Conservation (phyloP, 441 rosid species). For the Lepidium campestre region DNA sequence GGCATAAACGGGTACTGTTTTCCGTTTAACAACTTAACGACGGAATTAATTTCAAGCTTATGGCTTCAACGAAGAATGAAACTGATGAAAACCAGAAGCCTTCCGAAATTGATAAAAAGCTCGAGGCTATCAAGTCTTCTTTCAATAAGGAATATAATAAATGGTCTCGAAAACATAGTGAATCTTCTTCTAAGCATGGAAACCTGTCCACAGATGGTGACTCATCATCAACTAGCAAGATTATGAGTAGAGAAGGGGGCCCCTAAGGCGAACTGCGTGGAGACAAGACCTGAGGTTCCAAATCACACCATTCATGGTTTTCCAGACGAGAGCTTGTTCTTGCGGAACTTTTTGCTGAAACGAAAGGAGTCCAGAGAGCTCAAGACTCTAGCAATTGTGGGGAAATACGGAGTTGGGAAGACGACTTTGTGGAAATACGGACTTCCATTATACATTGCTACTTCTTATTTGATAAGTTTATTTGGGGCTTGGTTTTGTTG, state of each 20-base stretch:
- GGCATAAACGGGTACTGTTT: no score
- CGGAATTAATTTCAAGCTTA: no score
- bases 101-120: background rate
- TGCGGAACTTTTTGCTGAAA: conserved; percentile 30
- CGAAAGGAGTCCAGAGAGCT: conserved; percentile 9
- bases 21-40: no score
- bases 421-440: conserved; percentile 43
- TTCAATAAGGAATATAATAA: background rate
- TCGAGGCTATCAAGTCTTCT: background rate
- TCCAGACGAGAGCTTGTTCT: conserved; percentile 19
- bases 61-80: background rate
- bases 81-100: background rate
- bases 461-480: no score
- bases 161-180: background rate
- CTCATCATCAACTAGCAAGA: background rate
- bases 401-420: conserved; percentile 42
- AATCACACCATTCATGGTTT: conserved; percentile 25
- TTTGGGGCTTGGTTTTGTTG: no score
- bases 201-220: background rate
- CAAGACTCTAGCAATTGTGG: conserved; percentile 29
- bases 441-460: no score
- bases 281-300: conserved; percentile 6
- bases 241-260: background rate
- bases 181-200: conserved; percentile 11
- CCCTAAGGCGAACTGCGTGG: background rate